Percentiles rank a stretch among this genome's conserved stretches.
phyloP scores from a whole-genome alignment of 1,284 basidiomycete genomes.

The Moesziomyces antarcticus region DNA sequence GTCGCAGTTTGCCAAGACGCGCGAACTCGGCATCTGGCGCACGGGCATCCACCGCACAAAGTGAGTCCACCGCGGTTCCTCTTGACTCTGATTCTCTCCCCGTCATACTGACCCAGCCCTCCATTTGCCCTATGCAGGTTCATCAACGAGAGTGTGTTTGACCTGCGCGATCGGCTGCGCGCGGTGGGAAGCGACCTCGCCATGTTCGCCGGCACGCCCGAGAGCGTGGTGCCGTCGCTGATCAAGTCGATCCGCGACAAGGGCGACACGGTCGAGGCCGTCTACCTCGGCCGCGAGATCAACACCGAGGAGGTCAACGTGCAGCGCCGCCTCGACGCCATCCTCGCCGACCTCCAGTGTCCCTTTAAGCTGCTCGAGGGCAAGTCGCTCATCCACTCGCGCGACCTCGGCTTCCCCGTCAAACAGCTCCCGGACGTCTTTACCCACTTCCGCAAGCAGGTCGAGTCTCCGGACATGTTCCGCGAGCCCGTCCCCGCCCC shows the following conservation, averaged over 20 bases:
- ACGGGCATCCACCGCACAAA: constrained; percentile 48
- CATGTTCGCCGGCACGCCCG: constrained; percentile 57
- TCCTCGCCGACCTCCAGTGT: constrained; percentile 15
- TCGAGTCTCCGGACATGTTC: constrained; percentile 53
- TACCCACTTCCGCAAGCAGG: constrained; percentile 60
- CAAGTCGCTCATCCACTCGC: constrained; percentile 40
- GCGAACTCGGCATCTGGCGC: constrained; percentile 51
- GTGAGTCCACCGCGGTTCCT: constrained; percentile 14
- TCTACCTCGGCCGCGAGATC: constrained; percentile 70
- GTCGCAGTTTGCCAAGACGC: constrained; percentile 44
- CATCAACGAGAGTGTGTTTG: constrained; percentile 54
- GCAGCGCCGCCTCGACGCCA: constrained; percentile 28
- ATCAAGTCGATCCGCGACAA: constrained; percentile 67
- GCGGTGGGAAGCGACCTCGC: constrained; percentile 46
- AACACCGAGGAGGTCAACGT: constrained; percentile 57
- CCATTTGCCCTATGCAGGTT: constrained; percentile 21
- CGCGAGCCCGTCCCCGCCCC: constrained; percentile 42
- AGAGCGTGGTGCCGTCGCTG: constrained; percentile 62
- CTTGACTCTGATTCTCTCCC: not conserved
- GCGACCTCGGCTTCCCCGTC: constrained; percentile 48
- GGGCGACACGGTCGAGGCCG: constrained; percentile 69
- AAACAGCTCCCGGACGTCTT: constrained; percentile 60
- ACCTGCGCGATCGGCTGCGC: constrained; percentile 40
- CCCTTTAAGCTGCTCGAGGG: constrained; percentile 29
- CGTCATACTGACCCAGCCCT: not conserved